Base-by-base conservation (phyloP, 768 basidiomycete species). In the Russula sp. region DNA sequence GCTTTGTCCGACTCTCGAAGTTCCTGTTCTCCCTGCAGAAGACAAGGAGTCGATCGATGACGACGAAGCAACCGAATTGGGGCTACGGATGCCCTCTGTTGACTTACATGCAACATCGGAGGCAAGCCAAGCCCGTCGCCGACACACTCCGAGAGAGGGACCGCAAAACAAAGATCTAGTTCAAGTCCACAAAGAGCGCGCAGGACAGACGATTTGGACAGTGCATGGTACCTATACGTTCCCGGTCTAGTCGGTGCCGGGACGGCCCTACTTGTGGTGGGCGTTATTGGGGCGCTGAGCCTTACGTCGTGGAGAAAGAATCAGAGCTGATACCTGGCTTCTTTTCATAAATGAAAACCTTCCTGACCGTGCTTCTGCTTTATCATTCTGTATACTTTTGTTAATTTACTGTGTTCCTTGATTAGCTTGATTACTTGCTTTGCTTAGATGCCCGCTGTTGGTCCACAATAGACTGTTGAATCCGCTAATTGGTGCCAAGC, bases 191-290 rank as follows among this genome's bases (percentile, higher is more conserved):
- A 63, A 56, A 54, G 66, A 78, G 81, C 62, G 78, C 86, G 63
- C 75, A 79, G 69, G 84, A 80, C 70, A 56, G 83, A 84, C 24
- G 85, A 86, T 40, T 78, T 87, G 44, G 88, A 90, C 61, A 83
- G 79, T 73, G 80, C 88, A 26, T 92, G 90, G 90, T 92, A 90
- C 69, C 69, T 92, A 55, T 89, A 90, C 64, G 76, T 92, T 46
- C 90, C 90, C 4, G 86, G 88, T 28, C 73, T 92, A 66, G 85
- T 92, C 8, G 90, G 90, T 10, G 90, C 90, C 28, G 90, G 90
- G n/a, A 91, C 90, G 24, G 90, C 90, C 50, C 71, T 92, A 61
- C 79, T 91, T 49, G 87, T 91, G 24, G 86, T 90, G 24, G 88
- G 88, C 0, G 86, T 89, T 40, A 85, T 92, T 24, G 89, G 90